A percentile compares a stretch with the other conserved stretches of the same genome.
These are phyloP conservation scores for Vitellaria paradoxa DNA, from an alignment of 179 eudicot genomes.

Conservation along the genomic window DNA sequence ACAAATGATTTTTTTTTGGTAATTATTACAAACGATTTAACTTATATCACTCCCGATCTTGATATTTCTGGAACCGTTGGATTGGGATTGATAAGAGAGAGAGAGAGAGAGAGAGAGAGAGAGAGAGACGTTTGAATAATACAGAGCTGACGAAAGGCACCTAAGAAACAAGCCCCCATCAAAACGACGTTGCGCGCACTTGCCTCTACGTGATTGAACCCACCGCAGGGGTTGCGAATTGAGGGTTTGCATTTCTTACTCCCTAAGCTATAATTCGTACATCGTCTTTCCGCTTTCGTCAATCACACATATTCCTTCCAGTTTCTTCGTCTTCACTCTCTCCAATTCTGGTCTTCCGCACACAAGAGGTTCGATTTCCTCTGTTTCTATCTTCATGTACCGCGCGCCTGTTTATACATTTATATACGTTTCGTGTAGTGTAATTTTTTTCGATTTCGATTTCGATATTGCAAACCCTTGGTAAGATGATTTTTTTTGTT, in stretches of 20 bases:
- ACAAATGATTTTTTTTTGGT: too few relatives aligned
- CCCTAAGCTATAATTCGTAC: neutral
- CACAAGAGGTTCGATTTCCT: neutral
- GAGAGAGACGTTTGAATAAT: too few relatives aligned
- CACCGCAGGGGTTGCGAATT: too few relatives aligned
- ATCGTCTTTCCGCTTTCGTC: neutral
- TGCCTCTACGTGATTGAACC: too few relatives aligned
- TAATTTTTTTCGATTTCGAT: neutral
- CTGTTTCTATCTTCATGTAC: neutral
- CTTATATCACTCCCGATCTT: too few relatives aligned
- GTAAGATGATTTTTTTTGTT: neutral
- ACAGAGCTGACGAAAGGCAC: too few relatives aligned
- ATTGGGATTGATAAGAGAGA: too few relatives aligned
- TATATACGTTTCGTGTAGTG: neutral
- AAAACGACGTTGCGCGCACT: too few relatives aligned
- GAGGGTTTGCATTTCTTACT: neutral
- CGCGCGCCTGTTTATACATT: neutral
- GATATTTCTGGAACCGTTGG: too few relatives aligned
- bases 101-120: too few relatives aligned
- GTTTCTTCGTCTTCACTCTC: neutral
- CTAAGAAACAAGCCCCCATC: too few relatives aligned
- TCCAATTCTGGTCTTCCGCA: neutral
- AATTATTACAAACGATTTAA: too few relatives aligned
- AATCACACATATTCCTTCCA: neutral
- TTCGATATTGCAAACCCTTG: neutral